A percentile compares a stretch with the other conserved stretches of the same genome.
phyloP scores from a whole-genome alignment of 768 basidiomycete genomes.

The Macrolepiota dolichaula region DNA sequence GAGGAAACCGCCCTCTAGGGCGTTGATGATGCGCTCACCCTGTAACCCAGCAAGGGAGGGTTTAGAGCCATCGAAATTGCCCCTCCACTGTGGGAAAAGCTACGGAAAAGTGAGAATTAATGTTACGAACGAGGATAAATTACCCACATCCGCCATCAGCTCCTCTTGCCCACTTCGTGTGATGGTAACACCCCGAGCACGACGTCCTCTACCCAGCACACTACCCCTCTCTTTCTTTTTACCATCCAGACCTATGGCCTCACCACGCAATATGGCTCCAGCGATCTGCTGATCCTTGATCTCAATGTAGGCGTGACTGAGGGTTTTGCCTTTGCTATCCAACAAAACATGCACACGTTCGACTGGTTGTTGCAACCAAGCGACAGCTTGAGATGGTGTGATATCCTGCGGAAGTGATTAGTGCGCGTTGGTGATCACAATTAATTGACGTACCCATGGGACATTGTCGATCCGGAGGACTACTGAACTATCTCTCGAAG shows the following conservation, averaged over 20 bases:
- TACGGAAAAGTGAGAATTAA: conserved; percentile 22
- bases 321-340: conserved; percentile 78
- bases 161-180: conserved; percentile 80
- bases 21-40: conserved; percentile 53
- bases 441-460: conserved; percentile 30
- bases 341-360: conserved; percentile 74
- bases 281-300: conserved; percentile 59
- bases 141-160: conserved; percentile 72
- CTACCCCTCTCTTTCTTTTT: conserved; percentile 47
- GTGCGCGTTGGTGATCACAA: not conserved
- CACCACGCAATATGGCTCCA: conserved; percentile 62
- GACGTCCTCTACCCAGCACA: conserved; percentile 73
- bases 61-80: conserved; percentile 62
- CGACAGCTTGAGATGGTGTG: conserved; percentile 66
- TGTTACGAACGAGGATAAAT: not conserved
- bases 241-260: conserved; percentile 22
- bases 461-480: conserved; percentile 87
- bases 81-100: conserved; percentile 82
- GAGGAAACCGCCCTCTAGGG: conserved; percentile 63
- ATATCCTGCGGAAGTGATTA: conserved; percentile 56
- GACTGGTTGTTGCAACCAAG: conserved; percentile 72
- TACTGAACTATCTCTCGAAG: conserved; percentile 37
- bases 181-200: conserved; percentile 81
- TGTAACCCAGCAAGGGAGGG: conserved; percentile 67
- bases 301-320: conserved; percentile 83